phyloP scores from a whole-genome alignment of 768 basidiomycete species.

The Leccinum rimulosum region DNA sequence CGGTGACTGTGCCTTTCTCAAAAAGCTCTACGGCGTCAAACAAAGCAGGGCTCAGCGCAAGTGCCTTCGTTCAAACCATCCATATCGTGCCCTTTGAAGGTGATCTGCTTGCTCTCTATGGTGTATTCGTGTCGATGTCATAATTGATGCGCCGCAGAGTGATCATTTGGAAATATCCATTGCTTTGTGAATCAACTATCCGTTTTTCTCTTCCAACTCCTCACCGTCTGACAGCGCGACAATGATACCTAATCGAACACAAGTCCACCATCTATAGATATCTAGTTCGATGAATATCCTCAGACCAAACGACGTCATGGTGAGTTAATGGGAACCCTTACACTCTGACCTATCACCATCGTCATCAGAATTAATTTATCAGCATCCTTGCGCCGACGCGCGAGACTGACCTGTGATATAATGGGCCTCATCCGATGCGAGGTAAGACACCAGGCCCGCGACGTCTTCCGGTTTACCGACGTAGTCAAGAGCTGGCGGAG shows the following conservation, averaged over 20 bases:
- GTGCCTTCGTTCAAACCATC: too few relatives aligned
- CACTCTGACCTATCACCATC: background rate
- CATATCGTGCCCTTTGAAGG: too few relatives aligned
- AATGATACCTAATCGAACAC: background rate
- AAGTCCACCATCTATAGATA: background rate
- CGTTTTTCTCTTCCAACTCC: background rate
- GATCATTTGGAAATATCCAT: too few relatives aligned
- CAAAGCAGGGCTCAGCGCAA: too few relatives aligned
- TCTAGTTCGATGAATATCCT: background rate
- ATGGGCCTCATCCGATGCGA: background rate
- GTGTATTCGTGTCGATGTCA: too few relatives aligned
- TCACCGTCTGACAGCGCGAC: background rate
- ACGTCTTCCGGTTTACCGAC: background rate
- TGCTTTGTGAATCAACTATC: too few relatives aligned
- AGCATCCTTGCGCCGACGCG: background rate
- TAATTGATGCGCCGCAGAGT: too few relatives aligned
- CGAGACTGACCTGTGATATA: background rate
- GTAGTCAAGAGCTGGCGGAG: background rate
- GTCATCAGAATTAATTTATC: background rate
- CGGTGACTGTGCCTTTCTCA: too few relatives aligned
- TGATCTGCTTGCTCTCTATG: too few relatives aligned
- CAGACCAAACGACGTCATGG: background rate
- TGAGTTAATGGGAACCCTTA: background rate
- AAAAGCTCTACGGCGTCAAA: too few relatives aligned
- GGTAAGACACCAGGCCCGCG: background rate